Evolutionary conservation across 2,329 filamentous ascomycete genomes (phyloP).

Genomic region (Xylaria sp.): DNA sequence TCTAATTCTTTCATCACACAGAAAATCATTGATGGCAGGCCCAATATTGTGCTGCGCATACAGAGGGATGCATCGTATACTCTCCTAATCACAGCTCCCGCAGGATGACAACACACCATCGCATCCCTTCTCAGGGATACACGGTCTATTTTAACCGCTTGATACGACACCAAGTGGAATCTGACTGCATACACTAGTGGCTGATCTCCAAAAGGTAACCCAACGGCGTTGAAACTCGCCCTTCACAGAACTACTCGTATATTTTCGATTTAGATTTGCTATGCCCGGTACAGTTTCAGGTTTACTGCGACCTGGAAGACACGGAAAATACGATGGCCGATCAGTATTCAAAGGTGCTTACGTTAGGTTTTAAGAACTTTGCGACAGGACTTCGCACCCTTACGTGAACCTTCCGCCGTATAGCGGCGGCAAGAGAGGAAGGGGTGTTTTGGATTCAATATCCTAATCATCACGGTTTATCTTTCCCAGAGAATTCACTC

Average conservation of each 20-base stretch:
- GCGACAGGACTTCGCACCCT: not conserved
- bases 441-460: too few species aligned
- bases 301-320: not conserved
- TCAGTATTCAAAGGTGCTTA: not conserved
- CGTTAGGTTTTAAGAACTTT: not conserved
- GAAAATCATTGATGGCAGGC: too few species aligned
- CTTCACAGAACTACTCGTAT: not conserved
- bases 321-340: not conserved
- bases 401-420: too few species aligned
- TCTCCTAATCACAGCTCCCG: too few species aligned
- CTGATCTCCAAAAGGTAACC: not conserved
- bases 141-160: not conserved
- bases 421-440: not conserved
- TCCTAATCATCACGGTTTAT: too few species aligned
- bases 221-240: not conserved
- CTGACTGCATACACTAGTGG: not conserved
- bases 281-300: not conserved
- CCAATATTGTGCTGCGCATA: too few species aligned
- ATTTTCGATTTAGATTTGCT: not conserved
- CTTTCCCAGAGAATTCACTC: too few species aligned
- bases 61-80: too few species aligned
- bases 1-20: too few species aligned
- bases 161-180: not conserved
- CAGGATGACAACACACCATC: too few species aligned
- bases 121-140: not conserved